Conservation (phyloP, 345 rosid genomes). For the Physaria fendleri region DNA sequence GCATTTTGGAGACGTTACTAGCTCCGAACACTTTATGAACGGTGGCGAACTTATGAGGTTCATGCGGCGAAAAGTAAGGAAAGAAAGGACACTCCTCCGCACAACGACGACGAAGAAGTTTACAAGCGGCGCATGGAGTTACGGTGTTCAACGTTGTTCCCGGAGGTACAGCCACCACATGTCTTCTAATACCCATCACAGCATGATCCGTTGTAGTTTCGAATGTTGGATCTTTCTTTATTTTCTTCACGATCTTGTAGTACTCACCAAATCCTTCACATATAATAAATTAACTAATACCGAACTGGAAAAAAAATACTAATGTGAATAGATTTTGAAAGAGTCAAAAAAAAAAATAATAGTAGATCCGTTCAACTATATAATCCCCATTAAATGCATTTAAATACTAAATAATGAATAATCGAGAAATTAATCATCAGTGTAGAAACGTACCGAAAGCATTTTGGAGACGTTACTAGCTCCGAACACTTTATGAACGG, state of each 20-base stretch:
- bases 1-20: constrained; percentile 73
- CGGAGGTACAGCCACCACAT: too few relatives aligned
- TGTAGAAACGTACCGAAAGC: constrained; percentile 41
- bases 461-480: constrained; percentile 79
- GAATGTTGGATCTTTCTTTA: too few relatives aligned
- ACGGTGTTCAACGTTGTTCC: too few relatives aligned
- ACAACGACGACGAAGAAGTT: constrained; percentile 64
- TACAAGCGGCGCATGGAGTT: too few relatives aligned
- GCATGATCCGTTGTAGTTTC: too few relatives aligned
- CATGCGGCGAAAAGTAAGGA: constrained; percentile 72
- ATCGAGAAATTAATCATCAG: neutral
- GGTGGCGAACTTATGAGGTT: constrained; percentile 71
- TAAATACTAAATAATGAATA: neutral
- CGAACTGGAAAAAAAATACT: neutral
- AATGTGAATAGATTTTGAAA: neutral
- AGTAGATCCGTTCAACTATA: constrained; percentile 18
- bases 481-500: constrained; percentile 76
- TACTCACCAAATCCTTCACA: too few relatives aligned
- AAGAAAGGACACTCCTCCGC: constrained; percentile 79
- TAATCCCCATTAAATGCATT: neutral
- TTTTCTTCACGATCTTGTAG: too few relatives aligned
- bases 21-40: constrained; percentile 85
- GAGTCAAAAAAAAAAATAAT: constrained; percentile 7
- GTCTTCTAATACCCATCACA: too few relatives aligned
- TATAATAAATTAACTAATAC: neutral